Percentiles rank a stretch among this genome's conserved stretches.
These are phyloP conservation scores for Lindgomyces ingoldianus DNA, from an alignment of 495 filamentous ascomycete genomes.

Conservation along the genomic window DNA sequence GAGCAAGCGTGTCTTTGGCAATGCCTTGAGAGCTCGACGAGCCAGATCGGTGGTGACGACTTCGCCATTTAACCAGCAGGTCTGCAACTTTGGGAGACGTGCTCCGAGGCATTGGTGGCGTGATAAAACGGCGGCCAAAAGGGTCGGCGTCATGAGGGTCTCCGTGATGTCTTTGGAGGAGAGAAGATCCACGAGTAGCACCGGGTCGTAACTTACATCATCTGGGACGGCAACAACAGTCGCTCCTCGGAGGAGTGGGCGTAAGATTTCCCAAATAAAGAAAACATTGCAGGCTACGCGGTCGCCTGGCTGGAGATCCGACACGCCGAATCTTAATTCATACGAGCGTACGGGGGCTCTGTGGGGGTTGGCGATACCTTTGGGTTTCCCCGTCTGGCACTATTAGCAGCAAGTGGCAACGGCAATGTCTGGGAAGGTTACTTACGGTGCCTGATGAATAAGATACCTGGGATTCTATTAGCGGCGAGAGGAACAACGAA, in stretches of 20 bases:
- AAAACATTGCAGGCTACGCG: conserved; percentile 74
- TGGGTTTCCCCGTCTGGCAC: conserved; percentile 68
- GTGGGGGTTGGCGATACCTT: conserved; percentile 70
- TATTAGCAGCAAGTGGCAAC: conserved; percentile 56
- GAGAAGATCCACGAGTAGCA: conserved; percentile 65
- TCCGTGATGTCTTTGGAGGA: conserved; percentile 60
- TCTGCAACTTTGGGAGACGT: conserved; percentile 60
- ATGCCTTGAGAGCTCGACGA: conserved; percentile 58
- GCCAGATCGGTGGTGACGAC: conserved; percentile 70
- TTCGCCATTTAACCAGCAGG: conserved; percentile 70
- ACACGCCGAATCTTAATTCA: conserved; percentile 61
- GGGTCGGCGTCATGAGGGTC: conserved; percentile 73
- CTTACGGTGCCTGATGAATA: conserved; percentile 40
- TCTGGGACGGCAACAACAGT: conserved; percentile 68
- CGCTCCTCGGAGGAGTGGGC: conserved; percentile 66
- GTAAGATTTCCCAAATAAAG: conserved; percentile 73
- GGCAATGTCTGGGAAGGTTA: not conserved
- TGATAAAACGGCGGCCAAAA: conserved; percentile 63
- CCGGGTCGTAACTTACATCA: conserved; percentile 68
- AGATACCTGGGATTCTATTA: not conserved
- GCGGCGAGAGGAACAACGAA: not conserved
- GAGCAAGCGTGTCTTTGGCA: conserved; percentile 64
- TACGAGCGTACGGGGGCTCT: conserved; percentile 66
- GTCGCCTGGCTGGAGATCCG: conserved; percentile 63
- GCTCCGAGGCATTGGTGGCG: conserved; percentile 58